Base-by-base conservation (phyloP, 257 asterid species). In the Gentiana dahurica region DNA sequence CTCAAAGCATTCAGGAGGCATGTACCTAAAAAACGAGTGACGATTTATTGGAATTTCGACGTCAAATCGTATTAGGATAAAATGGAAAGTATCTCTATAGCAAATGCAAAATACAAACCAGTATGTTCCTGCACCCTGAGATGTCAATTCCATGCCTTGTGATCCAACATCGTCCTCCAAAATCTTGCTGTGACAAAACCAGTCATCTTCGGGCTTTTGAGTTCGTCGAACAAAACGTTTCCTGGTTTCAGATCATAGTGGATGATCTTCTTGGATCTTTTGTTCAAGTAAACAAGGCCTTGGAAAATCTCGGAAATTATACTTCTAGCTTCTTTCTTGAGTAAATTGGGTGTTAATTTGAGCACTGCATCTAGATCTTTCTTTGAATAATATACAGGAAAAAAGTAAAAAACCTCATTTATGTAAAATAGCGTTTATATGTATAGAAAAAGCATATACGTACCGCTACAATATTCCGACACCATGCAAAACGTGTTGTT, bases 241-340 rank as follows among this genome's bases (percentile, higher is more conserved):
- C 98, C 98, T 33, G 98, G 98, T 82, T 92, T 92, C 86, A 92
- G 71, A 70, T 92, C 98, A 66, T 92, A 92, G 71, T 92, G 98
- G 69, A 92, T 92, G 50, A 92, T 87, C 75, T 71, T 92, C 70
- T 88, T 95, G 34, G 95, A 76, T 77, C 90, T 88, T 77, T 77
- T 92, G 62, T 92, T 92, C 71, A 87, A 76, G 81, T 92, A 92
- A 61, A 92, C 81, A 60, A 92, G 95, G 70, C 98, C 98, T 59
- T 79, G 95, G 65, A 92, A 92, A 57, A 92, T 83, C 90, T 92
- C 97, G 75, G 83, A 77, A 56, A 85, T 82, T 53, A 88, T 80
- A 74, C 83, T 80, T 74, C 81, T 79, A 50, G 94, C 98, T 76
- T 91, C 98, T 68, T 83, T 80, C 74, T 92, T 97, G 64, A 94